Evolutionary conservation across 495 filamentous ascomycete genomes (phyloP), one percentile per base, ranked within the genome.

Genomic region (Penicillium alfredii): DNA sequence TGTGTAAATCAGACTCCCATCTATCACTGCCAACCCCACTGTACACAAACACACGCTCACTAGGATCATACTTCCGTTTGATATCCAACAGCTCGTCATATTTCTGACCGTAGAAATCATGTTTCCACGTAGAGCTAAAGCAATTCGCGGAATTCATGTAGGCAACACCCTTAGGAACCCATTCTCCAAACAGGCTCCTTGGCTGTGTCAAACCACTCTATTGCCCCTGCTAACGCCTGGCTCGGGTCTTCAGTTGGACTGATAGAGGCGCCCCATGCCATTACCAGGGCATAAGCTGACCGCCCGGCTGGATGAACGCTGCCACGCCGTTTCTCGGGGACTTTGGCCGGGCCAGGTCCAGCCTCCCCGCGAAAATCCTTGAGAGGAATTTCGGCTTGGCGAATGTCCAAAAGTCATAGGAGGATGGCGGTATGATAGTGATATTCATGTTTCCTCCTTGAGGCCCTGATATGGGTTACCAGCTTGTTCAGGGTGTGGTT

Each of bases 71-170:
- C 44, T 67, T 60, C 13, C 52, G 43, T 57, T 79, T 77, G 16
- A 77, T 52, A 14, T 45, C 30, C 7, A 68, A 36, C 22, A 80
- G 51, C 12, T 56, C 44, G 2, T 49, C 55, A 49, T 80, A 81
- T 10, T 74, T 57, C 4, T 17, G 31, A 0, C 77, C 80, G 37
- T 69, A 84, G 53, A 79, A 83, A 2, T 70, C 71, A 31, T 67
- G 55, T 23, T 78, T 75, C 58, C 72, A 82, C 14, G 76, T 53
- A 2, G 68, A 69, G 45, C 76, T 73, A 39, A 69, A 64, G 1
- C 68, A 45, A 44, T 82, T 74, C n/a, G 42, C 55, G 18, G 53
- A 49, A 21, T 58, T 61, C 46, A 56, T 50, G 15, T 56, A 58
- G 0, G 55, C 38, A 0, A 55, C 54, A 3, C 20, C 30, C 4